Evolutionary conservation across 1,284 basidiomycete species (phyloP).

Genomic region (Leccinum colubrinum): DNA sequence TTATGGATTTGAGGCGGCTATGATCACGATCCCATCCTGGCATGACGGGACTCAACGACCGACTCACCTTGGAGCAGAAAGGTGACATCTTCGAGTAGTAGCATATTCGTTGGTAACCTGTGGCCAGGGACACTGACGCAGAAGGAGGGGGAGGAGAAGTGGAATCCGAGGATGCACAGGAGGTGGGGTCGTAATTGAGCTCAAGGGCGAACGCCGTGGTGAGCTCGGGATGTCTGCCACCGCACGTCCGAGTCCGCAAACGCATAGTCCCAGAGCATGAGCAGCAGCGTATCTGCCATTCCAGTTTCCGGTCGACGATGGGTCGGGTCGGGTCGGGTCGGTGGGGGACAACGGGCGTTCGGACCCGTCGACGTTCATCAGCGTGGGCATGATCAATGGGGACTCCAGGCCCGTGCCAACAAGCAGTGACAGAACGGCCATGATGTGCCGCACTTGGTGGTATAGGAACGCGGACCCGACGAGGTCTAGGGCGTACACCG

Average conservation of each 20-base stretch:
- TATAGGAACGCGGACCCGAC: constrained; percentile 91
- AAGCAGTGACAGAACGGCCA: constrained; percentile 86
- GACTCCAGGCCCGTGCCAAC: constrained; percentile 82
- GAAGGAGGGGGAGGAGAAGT: no score
- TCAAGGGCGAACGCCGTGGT: no score
- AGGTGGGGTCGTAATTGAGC: no score
- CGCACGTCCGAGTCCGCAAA: constrained; percentile 66
- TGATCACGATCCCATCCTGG: no score
- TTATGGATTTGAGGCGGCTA: background rate
- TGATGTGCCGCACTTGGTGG: constrained; percentile 97
- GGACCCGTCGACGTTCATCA: constrained; percentile 66
- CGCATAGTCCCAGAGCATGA: constrained; percentile 91
- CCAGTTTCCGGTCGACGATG: constrained; percentile 59
- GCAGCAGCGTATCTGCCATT: constrained; percentile 87
- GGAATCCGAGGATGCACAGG: no score
- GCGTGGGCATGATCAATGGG: constrained; percentile 67
- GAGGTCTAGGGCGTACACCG: constrained; percentile 81
- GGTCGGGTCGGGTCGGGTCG: constrained; percentile 32
- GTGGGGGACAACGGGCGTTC: constrained; percentile 12
- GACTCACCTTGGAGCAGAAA: background rate
- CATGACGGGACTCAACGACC: no score
- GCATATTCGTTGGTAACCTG: no score
- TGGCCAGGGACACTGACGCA: no score
- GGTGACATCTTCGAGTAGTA: background rate
- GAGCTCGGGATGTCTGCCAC: constrained; percentile 58